Conservation (phyloP, 108 stramenopile genomes). For the Cyclotella cryptica region DNA sequence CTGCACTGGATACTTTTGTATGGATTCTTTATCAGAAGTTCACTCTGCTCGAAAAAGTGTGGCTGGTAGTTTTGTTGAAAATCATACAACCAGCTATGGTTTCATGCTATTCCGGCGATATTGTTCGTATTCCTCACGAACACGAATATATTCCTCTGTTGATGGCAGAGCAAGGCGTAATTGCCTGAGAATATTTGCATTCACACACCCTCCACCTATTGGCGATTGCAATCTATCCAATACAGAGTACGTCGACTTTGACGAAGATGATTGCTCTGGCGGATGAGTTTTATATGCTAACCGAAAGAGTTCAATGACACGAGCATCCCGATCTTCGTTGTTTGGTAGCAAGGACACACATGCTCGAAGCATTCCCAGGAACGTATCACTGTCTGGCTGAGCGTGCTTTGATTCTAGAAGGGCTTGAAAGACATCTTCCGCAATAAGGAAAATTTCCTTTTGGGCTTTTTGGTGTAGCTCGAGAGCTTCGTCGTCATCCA, state of each 20-base stretch:
- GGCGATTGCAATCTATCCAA: constrained; percentile 24
- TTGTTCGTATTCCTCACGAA: constrained; percentile 49
- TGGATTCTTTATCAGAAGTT: no score
- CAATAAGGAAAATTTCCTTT: constrained; percentile 32
- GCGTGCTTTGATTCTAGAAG: constrained; percentile 31
- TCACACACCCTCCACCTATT: constrained; percentile 44
- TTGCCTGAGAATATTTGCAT: constrained; percentile 47
- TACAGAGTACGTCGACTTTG: constrained; percentile 10
- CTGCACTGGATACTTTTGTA: no score
- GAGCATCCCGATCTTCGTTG: constrained; percentile 44
- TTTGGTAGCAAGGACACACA: constrained; percentile 40
- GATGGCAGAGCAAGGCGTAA: constrained; percentile 40
- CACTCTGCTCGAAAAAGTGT: no score
- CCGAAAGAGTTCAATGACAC: constrained; percentile 37
- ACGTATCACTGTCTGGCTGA: constrained; percentile 40
- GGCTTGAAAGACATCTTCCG: constrained; percentile 31
- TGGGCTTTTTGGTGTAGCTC: constrained; percentile 10
- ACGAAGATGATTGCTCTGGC: not conserved
- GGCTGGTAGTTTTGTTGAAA: no score
- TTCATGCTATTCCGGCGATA: constrained; percentile 24
- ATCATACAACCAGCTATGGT: no score
- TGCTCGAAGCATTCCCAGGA: constrained; percentile 45
- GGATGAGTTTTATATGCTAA: constrained; percentile 36
- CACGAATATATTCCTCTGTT: constrained; percentile 46
- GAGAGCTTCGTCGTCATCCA: constrained; percentile 25